Evolutionary conservation across 345 rosid species (phyloP).

Genomic region (Hevea brasiliensis): DNA sequence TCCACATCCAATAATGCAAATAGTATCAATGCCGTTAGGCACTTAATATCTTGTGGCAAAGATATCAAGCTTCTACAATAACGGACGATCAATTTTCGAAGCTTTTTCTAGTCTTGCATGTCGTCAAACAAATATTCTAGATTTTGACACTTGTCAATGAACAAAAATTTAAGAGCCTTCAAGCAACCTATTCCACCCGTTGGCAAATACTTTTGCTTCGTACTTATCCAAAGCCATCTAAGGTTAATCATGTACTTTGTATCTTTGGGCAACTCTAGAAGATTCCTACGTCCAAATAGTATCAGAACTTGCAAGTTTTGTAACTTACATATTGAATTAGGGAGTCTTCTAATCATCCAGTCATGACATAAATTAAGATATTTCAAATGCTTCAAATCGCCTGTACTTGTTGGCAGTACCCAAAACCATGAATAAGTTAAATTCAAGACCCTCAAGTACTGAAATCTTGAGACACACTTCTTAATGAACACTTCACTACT

Average conservation of each 20-base stretch:
- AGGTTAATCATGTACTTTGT: too few relatives aligned
- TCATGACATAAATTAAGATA: constrained; percentile 18
- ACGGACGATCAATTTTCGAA: constrained; percentile 4
- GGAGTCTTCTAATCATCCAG: constrained; percentile 13
- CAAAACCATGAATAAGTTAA: constrained; percentile 16
- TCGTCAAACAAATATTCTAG: constrained; percentile 23
- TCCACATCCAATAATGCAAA: not conserved
- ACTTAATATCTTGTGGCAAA: not conserved
- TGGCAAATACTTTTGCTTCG: too few relatives aligned
- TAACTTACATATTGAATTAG: constrained; percentile 28
- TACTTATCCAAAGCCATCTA: too few relatives aligned
- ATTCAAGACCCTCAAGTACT: constrained; percentile 13
- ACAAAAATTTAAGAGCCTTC: constrained; percentile 20
- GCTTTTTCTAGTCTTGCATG: constrained; percentile 13
- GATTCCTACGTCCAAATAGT: constrained; percentile 4
- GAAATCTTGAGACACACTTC: constrained; percentile 13
- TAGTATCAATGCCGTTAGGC: not conserved
- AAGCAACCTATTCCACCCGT: too few relatives aligned
- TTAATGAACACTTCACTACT: constrained; percentile 4
- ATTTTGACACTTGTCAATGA: constrained; percentile 14
- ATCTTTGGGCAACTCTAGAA: constrained; percentile 27
- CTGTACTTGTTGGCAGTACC: constrained; percentile 16
- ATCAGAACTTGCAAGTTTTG: constrained; percentile 24
- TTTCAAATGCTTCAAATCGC: constrained; percentile 30
- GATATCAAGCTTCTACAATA: constrained; percentile 1